Conservation (phyloP, 495 filamentous ascomycete species). For the Gamarada debralockiae region DNA sequence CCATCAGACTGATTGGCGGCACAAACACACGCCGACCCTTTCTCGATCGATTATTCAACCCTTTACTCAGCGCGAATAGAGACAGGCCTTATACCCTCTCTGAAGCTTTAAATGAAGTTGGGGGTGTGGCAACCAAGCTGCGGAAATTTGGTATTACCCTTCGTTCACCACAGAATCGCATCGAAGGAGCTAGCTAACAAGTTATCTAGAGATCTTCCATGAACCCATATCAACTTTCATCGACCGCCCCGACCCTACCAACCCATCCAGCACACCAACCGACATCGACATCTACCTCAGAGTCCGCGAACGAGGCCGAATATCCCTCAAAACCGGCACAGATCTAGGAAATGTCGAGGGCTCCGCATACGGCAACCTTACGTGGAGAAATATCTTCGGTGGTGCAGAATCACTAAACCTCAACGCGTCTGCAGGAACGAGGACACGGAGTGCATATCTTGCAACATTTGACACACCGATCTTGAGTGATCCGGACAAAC, state of each 20-base stretch:
- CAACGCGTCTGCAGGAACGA: conserved; percentile 81
- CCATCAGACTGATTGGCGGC: conserved; percentile 74
- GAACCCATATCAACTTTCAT: conserved; percentile 76
- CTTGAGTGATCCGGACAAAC: conserved; percentile 73
- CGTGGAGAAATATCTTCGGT: conserved; percentile 88
- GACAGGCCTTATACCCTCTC: conserved; percentile 67
- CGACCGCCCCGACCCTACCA: conserved; percentile 58
- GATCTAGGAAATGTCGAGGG: conserved; percentile 90
- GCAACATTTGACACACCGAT: conserved; percentile 78
- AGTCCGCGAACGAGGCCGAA: conserved; percentile 71
- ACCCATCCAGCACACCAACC: conserved; percentile 56
- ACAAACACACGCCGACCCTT: conserved; percentile 74
- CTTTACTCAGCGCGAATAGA: conserved; percentile 65
- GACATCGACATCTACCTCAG: conserved; percentile 75
- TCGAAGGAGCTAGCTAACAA: conserved; percentile 6
- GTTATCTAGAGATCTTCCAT: conserved; percentile 72
- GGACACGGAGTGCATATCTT: conserved; percentile 85
- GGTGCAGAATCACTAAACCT: conserved; percentile 83
- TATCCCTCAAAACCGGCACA: conserved; percentile 86
- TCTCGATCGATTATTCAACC: conserved; percentile 72
- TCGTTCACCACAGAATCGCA: neutral
- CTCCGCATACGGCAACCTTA: conserved; percentile 78
- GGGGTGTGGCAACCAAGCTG: conserved; percentile 65
- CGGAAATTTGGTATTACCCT: conserved; percentile 64
- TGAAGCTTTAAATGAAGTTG: conserved; percentile 69